Evolutionary conservation across 163 green algal species (phyloP), one percentile per base, ranked within the genome.

Genomic region (Scenedesmus sp.): DNA sequence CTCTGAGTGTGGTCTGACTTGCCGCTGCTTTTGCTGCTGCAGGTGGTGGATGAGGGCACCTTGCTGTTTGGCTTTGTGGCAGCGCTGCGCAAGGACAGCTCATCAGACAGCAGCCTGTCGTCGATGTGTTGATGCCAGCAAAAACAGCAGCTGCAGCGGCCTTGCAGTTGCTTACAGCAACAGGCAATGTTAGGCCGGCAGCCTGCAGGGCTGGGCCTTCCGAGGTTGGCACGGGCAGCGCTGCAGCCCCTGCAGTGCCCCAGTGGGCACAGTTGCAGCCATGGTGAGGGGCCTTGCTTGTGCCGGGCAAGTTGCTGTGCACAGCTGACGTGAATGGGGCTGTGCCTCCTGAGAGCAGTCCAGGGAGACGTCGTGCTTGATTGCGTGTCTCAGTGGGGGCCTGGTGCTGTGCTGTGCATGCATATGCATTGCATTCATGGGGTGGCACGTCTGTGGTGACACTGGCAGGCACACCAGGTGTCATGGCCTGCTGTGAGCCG

Each of bases 81-180:
- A 43, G 83, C 83, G 26, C 40, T 89, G 26, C 40, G 42, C 5
- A 46, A 49, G 26, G 83, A 89, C 83, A 89, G 83, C 83, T 89
- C 83, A 1, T 89, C 83, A 51, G 83, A 89, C 26, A 89, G 83
- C 83, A 89, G 83, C 61, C 44, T 56, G 20, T 88, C 83, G 3
- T 82, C 65, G 0, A 76, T 76, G 65, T 76, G 65, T 40, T 76
- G 65, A 76, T 76, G 65, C 65, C 65, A 40, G 65, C 65, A 76
- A 30, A 2, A 5, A 18, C 65, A 76, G 65, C 65, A 40, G 65
- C 30, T 22, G 65, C 30, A 40, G 65, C 30, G 30, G 61, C 30
- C 65, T 18, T 40, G 65, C 65, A 76, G 65, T 30, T 76, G 20
- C 56, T 30, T 40, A 2, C 7, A 22, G 0, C 65, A 37, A 7